Base-by-base conservation (phyloP, 345 rosid species). In the Syzygium grande region DNA sequence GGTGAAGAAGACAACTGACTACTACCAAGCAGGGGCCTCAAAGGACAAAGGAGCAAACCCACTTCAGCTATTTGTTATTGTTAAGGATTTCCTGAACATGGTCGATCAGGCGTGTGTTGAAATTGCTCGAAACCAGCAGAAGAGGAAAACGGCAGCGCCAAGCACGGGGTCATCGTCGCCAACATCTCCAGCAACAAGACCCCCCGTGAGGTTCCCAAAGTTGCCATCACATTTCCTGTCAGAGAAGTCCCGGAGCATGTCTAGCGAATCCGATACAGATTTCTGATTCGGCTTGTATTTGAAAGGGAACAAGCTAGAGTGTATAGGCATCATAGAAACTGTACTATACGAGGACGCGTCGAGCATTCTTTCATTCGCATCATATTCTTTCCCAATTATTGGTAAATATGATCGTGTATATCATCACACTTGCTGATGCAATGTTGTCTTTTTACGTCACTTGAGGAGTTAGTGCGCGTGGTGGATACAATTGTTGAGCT, bases 101-200 rank as follows among this genome's bases (percentile, higher is more conserved):
- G 99, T 96, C 80, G 99, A 97, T 91, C 91, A 90, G 84, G 98
- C 90, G 16, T 97, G 97, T 52, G 87, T 95, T 23, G 96, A 95
- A 84, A 92, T 96, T 56, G 91, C 93, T 84, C 90, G 96, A 90
- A 92, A 94, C 84, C 84, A 93, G 87, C 99, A 94, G 85, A 93
- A 73, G 90, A 93, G 92, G 91, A 95, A 87, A 88, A 41, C 91
- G 12, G 49, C 89, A 2, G 73, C 89, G 15, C 43, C 92, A 12
- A 68, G 78, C 79, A 51, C 63, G 3, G 95, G 91, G 86, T 88
- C 94, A 27, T 84, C 86, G 49, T 84, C 93, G 3, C 92, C 94
- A 3, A 90, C 78, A 29, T 89, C 91, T 21, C 87, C 87, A 4
- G 89, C 90, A 52, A 79, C 91, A 83, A 92, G 94, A 84, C 87